phyloP scores from a whole-genome alignment of 768 basidiomycete species.

The Serendipita vermifera region DNA sequence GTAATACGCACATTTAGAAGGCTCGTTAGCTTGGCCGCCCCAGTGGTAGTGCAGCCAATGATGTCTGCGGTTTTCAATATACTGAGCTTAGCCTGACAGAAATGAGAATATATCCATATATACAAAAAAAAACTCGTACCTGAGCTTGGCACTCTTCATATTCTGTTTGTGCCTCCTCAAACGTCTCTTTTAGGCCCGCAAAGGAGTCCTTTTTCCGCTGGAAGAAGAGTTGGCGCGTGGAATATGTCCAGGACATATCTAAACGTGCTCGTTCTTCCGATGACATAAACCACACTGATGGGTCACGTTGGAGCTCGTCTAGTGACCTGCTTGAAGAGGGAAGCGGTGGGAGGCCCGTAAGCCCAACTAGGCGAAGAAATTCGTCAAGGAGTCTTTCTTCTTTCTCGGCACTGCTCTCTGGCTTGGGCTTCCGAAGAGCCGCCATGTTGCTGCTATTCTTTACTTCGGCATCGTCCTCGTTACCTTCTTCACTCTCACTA shows the following conservation, averaged over 20 bases:
- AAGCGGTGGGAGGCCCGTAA: slow-evolving; percentile 25
- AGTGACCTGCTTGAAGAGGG: slow-evolving; percentile 29
- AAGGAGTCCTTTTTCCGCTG: slow-evolving; percentile 31
- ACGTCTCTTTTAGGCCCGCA: slow-evolving; percentile 26
- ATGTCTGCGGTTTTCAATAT: slow-evolving; percentile 45
- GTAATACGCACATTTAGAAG: slow-evolving; percentile 38
- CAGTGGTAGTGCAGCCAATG: slow-evolving; percentile 67
- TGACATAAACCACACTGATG: slow-evolving; percentile 45
- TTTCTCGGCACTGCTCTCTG: neutral
- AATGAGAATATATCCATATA: neutral
- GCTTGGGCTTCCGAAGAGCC: too few relatives aligned
- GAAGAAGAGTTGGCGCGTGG: slow-evolving; percentile 26
- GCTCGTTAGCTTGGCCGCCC: slow-evolving; percentile 52
- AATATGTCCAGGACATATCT: slow-evolving; percentile 34
- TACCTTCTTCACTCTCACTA: neutral
- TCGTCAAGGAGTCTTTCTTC: neutral
- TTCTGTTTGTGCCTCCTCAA: slow-evolving; percentile 28
- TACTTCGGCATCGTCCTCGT: too few relatives aligned
- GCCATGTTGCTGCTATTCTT: neutral
- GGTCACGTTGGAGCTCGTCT: slow-evolving; percentile 23
- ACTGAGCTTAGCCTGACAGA: slow-evolving; percentile 38
- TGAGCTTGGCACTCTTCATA: slow-evolving; percentile 38
- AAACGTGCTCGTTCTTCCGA: slow-evolving; percentile 34
- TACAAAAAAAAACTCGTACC: slow-evolving; percentile 26
- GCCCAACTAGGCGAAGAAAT: too few relatives aligned